Conservation (phyloP, 345 rosid genomes). For the Rhodamnia argentea region DNA sequence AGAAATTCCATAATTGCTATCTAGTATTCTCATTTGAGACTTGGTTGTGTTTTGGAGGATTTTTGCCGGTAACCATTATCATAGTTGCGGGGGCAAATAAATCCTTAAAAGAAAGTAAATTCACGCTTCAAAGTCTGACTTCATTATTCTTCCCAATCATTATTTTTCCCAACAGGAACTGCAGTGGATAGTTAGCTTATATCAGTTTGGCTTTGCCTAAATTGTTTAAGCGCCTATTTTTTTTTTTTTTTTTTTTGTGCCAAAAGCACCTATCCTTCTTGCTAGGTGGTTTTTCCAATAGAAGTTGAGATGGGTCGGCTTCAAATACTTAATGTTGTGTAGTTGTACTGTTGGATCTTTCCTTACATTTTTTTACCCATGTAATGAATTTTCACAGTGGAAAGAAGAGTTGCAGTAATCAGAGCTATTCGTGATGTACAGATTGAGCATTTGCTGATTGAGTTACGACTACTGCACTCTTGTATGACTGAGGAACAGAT, state of each 20-base stretch:
- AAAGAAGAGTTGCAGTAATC: constrained; percentile 53
- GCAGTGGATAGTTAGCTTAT: neutral
- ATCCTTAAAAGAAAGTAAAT: no score
- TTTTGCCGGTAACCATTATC: no score
- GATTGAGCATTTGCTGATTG: constrained; percentile 44
- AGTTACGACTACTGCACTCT: constrained; percentile 40
- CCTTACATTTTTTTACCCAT: neutral
- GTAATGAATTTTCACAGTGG: constrained; percentile 19
- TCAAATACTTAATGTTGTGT: neutral
- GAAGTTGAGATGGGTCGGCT: neutral
- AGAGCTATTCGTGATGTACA: constrained; percentile 66
- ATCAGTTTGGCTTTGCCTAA: neutral
- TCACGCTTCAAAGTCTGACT: no score
- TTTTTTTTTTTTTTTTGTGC: no score
- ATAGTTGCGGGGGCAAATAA: no score
- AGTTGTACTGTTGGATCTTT: neutral
- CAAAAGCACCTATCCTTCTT: neutral
- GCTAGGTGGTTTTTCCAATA: neutral
- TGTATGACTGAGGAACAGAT: constrained; percentile 44
- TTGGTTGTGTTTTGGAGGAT: no score
- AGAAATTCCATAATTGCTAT: no score
- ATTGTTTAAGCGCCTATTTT: neutral
- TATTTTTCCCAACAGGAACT: neutral
- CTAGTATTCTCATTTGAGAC: no score
- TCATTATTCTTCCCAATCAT: no score